Base-by-base conservation (phyloP, 2,329 filamentous ascomycete species). In the Fusarium sambucinum region DNA sequence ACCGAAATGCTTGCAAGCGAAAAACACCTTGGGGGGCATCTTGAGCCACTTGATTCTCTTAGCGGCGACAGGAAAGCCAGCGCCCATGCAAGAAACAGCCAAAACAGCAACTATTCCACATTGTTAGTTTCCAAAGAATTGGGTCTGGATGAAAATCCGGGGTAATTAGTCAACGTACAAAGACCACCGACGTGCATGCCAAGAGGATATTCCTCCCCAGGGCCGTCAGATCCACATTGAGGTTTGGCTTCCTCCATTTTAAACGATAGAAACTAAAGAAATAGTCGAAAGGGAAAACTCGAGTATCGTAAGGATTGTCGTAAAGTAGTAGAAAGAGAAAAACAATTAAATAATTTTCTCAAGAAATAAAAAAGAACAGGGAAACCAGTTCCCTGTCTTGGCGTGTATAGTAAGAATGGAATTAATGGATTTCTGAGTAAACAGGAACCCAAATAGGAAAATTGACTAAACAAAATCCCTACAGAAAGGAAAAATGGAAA, bases 1-100 rank as follows among this genome's bases (percentile, higher is more conserved):
- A 75, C 90, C 88, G 66, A 90, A 90, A 71, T 89, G 87, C 70
- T 89, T 89, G 77, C 86, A 88, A 56, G 86, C 84, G 74, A 89
- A 89, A 76, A 89, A 88, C 32, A 87, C 74, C 67, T 81, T 84
- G 2, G 84, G 79, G 0, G 86, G 85, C 11, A 88, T 84, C 76
- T 85, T 87, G 73, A 89, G 78, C 83, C 85, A 86, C 55, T 78
- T 84, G 69, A 89, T 78, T 75, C 87, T 88, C 77, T 85, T 85
- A 5, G 83, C 83, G 6, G 81, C 79, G 10, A 86, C 84, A 6
- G 84, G 84, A 59, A 86, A 86, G 4, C 84, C 84, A 66, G 82
- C 83, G 29, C 84, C 81, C 78, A 23, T 2, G 14, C 67, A 65
- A 9, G 76, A 77, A 6, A 73, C 72, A 12, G 46, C 16, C 21